A percentile compares a stretch with the other conserved stretches of the same genome.
Conservation (phyloP, 2,329 filamentous ascomycete genomes). For the Alternaria dauci region DNA sequence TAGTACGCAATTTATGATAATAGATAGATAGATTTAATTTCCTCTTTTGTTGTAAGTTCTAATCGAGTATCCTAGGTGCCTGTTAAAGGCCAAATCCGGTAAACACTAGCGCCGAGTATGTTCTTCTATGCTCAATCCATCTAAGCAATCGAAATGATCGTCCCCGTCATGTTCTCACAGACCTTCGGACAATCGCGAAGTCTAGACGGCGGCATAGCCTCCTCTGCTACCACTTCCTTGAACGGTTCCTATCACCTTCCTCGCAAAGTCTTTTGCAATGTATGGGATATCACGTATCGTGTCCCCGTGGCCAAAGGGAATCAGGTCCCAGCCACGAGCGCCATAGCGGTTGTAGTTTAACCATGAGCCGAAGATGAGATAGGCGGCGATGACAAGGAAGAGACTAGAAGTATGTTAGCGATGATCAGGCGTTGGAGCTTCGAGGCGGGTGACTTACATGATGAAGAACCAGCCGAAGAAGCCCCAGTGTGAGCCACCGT, state of each 20-base stretch:
- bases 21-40: too few species aligned
- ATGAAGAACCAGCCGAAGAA: slow-evolving; percentile 98
- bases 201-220: slow-evolving; percentile 89
- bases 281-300: slow-evolving; percentile 92
- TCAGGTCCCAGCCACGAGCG: slow-evolving; percentile 89
- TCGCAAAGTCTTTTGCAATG: slow-evolving; percentile 85
- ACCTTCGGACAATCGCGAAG: neutral
- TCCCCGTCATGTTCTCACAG: neutral
- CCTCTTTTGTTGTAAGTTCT: neutral
- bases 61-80: neutral
- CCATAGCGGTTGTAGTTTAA: slow-evolving; percentile 98
- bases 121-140: neutral
- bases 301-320: slow-evolving; percentile 73
- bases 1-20: too few species aligned
- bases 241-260: slow-evolving; percentile 81
- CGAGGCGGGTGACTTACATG: slow-evolving; percentile 67
- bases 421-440: neutral
- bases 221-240: slow-evolving; percentile 85
- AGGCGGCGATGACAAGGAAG: slow-evolving; percentile 85
- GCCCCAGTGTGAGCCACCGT: slow-evolving; percentile 74
- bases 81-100: neutral
- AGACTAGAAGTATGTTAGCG: slow-evolving; percentile 60
- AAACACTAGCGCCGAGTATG: neutral
- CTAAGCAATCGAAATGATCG: neutral
- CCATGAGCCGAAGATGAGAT: slow-evolving; percentile 98